phyloP scores from a whole-genome alignment of 768 basidiomycete genomes.

The Hemileccinum rubropunctum region DNA sequence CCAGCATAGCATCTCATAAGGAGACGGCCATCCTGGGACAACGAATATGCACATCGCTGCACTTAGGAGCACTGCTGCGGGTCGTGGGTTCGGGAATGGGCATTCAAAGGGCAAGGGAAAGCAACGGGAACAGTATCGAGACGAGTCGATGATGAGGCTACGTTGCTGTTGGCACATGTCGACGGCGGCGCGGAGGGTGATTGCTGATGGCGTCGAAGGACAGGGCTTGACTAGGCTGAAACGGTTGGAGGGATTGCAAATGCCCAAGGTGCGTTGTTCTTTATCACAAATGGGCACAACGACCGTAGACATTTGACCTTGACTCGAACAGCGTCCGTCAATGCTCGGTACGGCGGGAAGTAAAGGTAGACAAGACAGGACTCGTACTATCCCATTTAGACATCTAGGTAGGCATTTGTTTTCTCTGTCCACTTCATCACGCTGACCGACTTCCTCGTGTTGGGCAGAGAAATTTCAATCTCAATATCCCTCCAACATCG shows the following conservation, averaged over 20 bases:
- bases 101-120: conserved; percentile 38
- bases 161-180: conserved; percentile 40
- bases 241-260: conserved; percentile 24
- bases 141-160: conserved; percentile 63
- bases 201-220: conserved; percentile 27
- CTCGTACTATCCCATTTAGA: conserved; percentile 74
- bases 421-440: neutral
- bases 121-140: conserved; percentile 54
- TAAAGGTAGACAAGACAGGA: conserved; percentile 54
- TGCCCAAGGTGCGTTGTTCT: conserved; percentile 14
- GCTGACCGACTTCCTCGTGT: neutral
- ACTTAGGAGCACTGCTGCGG: conserved; percentile 34
- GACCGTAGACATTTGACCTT: neutral
- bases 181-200: conserved; percentile 36
- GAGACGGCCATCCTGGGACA: conserved; percentile 11
- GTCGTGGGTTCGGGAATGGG: conserved; percentile 13
- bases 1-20: conserved; percentile 25
- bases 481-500: conserved; percentile 81
- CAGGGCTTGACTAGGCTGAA: conserved; percentile 26
- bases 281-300: neutral
- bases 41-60: conserved; percentile 31
- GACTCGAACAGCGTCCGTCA: conserved; percentile 27
- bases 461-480: conserved; percentile 64
- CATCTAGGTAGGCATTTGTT: conserved; percentile 52
- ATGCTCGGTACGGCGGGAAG: conserved; percentile 8